phyloP scores from a whole-genome alignment of 805 yeast genomes.

The Alloascoidea africana region DNA sequence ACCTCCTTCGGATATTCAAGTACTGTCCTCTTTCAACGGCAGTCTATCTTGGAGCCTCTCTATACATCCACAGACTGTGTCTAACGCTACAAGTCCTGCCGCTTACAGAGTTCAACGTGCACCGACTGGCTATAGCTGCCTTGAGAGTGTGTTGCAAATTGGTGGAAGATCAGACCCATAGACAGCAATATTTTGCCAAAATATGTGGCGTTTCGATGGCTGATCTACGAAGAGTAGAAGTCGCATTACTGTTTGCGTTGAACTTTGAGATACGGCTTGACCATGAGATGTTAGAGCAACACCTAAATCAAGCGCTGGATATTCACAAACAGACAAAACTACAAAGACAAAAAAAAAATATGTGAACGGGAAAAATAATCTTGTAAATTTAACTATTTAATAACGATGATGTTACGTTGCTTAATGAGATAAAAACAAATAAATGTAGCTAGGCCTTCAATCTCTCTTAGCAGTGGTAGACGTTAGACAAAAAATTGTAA shows the following conservation, averaged over 20 bases:
- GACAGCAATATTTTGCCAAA: slow-evolving; percentile 29
- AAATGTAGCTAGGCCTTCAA: no score
- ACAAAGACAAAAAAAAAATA: no score
- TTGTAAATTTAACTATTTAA: no score
- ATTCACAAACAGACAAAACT: background rate
- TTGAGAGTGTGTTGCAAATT: slow-evolving; percentile 29
- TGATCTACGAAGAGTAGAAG: slow-evolving; percentile 33
- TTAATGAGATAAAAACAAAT: no score
- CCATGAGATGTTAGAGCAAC: slow-evolving; percentile 17
- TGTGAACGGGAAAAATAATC: no score
- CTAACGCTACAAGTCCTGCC: slow-evolving; percentile 16
- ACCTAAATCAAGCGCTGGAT: slow-evolving; percentile 10
- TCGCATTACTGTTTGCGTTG: slow-evolving; percentile 31
- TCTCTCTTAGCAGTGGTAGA: no score
- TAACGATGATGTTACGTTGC: no score
- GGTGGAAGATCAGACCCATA: slow-evolving; percentile 29
- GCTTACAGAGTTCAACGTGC: slow-evolving; percentile 21
- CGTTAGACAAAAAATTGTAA: no score
- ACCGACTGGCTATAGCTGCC: slow-evolving; percentile 28
- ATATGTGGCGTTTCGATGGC: slow-evolving; percentile 28
- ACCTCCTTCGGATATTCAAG: slow-evolving; percentile 20
- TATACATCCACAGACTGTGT: slow-evolving; percentile 18
- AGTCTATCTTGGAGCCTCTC: slow-evolving; percentile 21
- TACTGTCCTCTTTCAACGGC: slow-evolving; percentile 23
- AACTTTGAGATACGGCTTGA: slow-evolving; percentile 36